Percentiles rank a stretch among this genome's conserved stretches.
These are phyloP conservation scores for Leccinum broughii DNA, from an alignment of 768 basidiomycete species.

Conservation along the genomic window DNA sequence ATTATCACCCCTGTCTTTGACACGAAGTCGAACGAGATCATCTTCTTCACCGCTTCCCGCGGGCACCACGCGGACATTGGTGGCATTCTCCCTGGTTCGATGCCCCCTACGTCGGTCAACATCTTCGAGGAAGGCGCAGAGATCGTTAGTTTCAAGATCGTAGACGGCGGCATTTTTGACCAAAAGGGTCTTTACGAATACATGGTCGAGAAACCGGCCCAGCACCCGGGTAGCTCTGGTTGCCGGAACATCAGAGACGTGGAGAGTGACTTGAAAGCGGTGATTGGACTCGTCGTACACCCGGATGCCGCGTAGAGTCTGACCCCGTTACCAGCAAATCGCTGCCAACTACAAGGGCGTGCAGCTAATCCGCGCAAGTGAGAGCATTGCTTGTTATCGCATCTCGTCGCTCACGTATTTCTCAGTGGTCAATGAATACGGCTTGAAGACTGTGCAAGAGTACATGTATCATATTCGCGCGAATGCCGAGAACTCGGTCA, in stretches of 20 bases:
- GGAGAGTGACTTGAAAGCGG: constrained; percentile 89
- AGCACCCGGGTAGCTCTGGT: constrained; percentile 84
- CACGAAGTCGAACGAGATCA: constrained; percentile 63
- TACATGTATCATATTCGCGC: constrained; percentile 90
- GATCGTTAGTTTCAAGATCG: constrained; percentile 90
- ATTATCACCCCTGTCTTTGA: constrained; percentile 91
- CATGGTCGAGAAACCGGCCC: constrained; percentile 79
- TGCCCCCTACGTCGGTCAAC: constrained; percentile 91
- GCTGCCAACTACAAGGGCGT: constrained; percentile 93
- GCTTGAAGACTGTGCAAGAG: constrained; percentile 82
- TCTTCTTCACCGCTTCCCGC: constrained; percentile 91
- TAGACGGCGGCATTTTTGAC: constrained; percentile 80
- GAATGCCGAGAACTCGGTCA: constrained; percentile 87
- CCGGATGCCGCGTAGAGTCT: background rate
- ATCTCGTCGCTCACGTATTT: constrained; percentile 11
- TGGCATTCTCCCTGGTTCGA: constrained; percentile 89
- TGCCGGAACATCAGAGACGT: constrained; percentile 87
- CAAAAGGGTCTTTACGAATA: constrained; percentile 69
- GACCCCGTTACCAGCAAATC: constrained; percentile 62
- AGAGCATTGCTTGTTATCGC: constrained; percentile 21
- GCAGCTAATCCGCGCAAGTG: constrained; percentile 78
- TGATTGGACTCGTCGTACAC: constrained; percentile 37
- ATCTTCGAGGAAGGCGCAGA: constrained; percentile 95
- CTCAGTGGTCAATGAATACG: constrained; percentile 83
- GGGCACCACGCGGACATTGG: constrained; percentile 96